Evolutionary conservation across 768 basidiomycete genomes (phyloP).

Genomic region (Solioccasus polychromus): DNA sequence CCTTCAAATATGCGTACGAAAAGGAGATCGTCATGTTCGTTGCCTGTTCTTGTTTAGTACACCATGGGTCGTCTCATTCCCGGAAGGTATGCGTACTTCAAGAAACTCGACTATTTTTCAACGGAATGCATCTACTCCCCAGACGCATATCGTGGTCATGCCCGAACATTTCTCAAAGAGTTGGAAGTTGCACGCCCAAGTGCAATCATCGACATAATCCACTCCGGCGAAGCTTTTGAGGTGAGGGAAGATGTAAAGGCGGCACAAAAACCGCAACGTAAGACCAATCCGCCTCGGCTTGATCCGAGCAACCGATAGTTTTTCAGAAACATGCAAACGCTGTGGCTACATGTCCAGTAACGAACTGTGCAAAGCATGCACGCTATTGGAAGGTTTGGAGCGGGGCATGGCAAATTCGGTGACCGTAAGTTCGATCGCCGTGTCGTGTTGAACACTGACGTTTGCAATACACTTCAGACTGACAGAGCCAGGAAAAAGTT

Average conservation of each 20-base stretch:
- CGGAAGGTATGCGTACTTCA: conserved; percentile 95
- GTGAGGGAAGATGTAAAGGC: conserved; percentile 82
- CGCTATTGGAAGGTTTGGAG: conserved; percentile 85
- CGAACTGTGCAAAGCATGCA: conserved; percentile 94
- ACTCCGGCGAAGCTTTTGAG: conserved; percentile 92
- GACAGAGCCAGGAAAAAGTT: conserved; percentile 65
- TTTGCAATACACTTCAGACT: conserved; percentile 45
- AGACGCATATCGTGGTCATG: conserved; percentile 97
- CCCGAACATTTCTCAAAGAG: conserved; percentile 91
- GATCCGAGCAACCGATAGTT: neutral
- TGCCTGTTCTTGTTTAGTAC: neutral
- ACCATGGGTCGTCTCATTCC: conserved; percentile 7
- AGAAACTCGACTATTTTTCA: conserved; percentile 98
- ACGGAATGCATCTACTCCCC: conserved; percentile 99
- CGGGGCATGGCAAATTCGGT: conserved; percentile 68
- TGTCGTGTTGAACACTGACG: neutral
- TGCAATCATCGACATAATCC: conserved; percentile 96
- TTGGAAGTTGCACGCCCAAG: conserved; percentile 92
- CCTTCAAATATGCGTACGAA: conserved; percentile 99
- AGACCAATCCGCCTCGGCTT: conserved; percentile 22
- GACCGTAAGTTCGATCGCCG: conserved; percentile 45
- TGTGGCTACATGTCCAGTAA: conserved; percentile 98
- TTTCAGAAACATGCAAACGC: conserved; percentile 79
- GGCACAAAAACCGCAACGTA: conserved; percentile 81
- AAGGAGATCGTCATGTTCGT: conserved; percentile 98